A percentile compares a stretch with the other conserved stretches of the same genome.
These are phyloP conservation scores for Penicillium sp. DNA, from an alignment of 2,329 filamentous ascomycete genomes.

Conservation along the genomic window DNA sequence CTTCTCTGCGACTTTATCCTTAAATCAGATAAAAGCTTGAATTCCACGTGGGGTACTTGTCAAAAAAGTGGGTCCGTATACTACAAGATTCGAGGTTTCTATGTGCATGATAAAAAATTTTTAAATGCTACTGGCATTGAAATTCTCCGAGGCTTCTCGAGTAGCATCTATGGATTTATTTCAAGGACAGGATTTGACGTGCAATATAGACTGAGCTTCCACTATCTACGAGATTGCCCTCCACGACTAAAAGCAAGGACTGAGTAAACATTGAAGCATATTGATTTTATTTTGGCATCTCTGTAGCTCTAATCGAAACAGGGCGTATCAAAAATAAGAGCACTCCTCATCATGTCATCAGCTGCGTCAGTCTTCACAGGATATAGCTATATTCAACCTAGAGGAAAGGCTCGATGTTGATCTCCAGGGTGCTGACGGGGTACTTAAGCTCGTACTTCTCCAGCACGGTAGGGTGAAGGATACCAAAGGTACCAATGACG, in stretches of 20 bases:
- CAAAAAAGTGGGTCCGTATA: background rate
- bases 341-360: conserved; percentile 25
- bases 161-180: too few relatives aligned
- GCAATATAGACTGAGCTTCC: too few relatives aligned
- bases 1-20: too few relatives aligned
- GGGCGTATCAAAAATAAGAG: conserved; percentile 9
- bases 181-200: too few relatives aligned
- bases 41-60: background rate
- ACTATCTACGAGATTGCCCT: too few relatives aligned
- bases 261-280: background rate
- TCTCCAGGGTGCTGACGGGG: conserved; percentile 89
- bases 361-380: conserved; percentile 19
- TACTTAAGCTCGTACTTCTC: conserved; percentile 92
- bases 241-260: background rate
- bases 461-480: conserved; percentile 87
- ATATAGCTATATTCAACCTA: conserved; percentile 39
- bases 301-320: conserved; percentile 16
- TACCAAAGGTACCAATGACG: conserved; percentile 86
- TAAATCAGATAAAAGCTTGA: background rate
- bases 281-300: conserved; percentile 20
- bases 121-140: too few relatives aligned
- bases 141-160: too few relatives aligned
- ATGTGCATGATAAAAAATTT: too few relatives aligned
- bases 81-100: too few relatives aligned
- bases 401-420: conserved; percentile 92